These are phyloP conservation scores for Phyllosticta citribraziliensis DNA, from an alignment of 2,329 filamentous ascomycete species.

Conservation along the genomic window DNA sequence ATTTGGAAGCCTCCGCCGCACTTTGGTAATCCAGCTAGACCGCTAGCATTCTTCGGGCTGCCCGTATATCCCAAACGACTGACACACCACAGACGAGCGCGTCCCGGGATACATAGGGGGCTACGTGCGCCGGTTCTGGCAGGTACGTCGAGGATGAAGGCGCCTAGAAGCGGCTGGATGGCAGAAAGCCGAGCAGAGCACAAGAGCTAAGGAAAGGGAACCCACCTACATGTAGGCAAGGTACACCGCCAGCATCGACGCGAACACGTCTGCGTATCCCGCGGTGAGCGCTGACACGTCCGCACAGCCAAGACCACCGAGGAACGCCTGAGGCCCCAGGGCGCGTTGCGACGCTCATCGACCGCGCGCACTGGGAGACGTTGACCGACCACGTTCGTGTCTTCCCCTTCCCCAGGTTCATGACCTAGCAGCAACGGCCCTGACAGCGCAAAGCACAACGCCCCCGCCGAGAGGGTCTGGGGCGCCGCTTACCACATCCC, in stretches of 20 bases:
- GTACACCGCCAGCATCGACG: constrained; percentile 14
- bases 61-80: neutral
- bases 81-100: constrained; percentile 55
- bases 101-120: constrained; percentile 85
- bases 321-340: constrained; percentile 82
- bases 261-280: neutral
- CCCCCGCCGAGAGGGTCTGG: constrained; percentile 63
- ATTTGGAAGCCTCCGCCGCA: constrained; percentile 98
- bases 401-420: constrained; percentile 13
- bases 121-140: constrained; percentile 95
- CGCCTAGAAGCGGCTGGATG: neutral
- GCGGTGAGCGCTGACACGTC: neutral
- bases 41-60: neutral
- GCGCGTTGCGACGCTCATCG: constrained; percentile 86
- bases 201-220: neutral
- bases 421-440: constrained; percentile 27
- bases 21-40: constrained; percentile 54
- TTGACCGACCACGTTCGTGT: constrained; percentile 52
- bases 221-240: constrained; percentile 24
- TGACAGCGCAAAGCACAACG: constrained; percentile 25
- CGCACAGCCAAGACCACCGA: constrained; percentile 75
- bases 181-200: neutral
- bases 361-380: constrained; percentile 70
- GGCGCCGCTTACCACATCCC: constrained; percentile 85
- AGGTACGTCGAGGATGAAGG: constrained; percentile 50